Percentiles rank a stretch among this genome's conserved stretches.
phyloP scores from a whole-genome alignment of 345 rosid species.

The Lepidium aucheri region DNA sequence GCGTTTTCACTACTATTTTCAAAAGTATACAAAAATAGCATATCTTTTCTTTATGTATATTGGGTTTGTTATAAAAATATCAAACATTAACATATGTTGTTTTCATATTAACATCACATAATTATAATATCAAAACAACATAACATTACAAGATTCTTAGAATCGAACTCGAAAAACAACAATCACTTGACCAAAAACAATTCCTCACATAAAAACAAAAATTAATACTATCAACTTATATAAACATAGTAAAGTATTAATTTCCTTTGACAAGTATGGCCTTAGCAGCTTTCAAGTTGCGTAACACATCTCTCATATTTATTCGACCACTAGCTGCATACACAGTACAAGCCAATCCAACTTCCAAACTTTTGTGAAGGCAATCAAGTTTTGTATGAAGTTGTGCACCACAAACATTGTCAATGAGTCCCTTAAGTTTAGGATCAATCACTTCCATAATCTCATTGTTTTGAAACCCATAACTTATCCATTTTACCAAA shows the following conservation, averaged over 20 bases:
- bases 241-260: neutral
- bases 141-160: too few species aligned
- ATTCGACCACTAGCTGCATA: constrained; percentile 32
- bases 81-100: too few species aligned
- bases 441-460: constrained; percentile 29
- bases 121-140: too few species aligned
- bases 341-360: constrained; percentile 34
- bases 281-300: constrained; percentile 22
- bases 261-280: neutral
- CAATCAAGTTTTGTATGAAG: constrained; percentile 22
- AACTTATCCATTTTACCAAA: constrained; percentile 31
- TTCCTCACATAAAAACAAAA: too few species aligned
- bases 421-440: constrained; percentile 24
- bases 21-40: too few species aligned
- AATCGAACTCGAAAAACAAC: too few species aligned
- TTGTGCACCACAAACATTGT: constrained; percentile 12
- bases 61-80: too few species aligned
- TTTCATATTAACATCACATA: too few species aligned
- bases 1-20: too few species aligned
- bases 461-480: constrained; percentile 6
- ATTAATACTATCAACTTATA: too few species aligned
- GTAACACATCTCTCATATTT: constrained; percentile 34
- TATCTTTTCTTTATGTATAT: too few species aligned
- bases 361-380: constrained; percentile 27
- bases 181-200: too few species aligned